phyloP scores from a whole-genome alignment of 441 rosid genomes.

The Populus tomentosa region DNA sequence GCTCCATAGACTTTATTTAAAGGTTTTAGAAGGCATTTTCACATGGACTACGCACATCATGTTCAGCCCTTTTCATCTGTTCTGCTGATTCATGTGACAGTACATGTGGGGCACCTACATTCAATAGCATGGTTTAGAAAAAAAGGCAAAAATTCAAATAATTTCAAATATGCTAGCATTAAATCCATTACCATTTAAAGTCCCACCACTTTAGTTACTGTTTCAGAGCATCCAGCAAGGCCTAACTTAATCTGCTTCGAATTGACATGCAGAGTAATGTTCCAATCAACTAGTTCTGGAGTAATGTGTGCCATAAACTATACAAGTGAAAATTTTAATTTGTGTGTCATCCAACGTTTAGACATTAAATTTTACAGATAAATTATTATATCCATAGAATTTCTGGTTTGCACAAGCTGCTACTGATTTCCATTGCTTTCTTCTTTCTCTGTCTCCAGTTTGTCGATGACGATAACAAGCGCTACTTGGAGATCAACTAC shows the following conservation, averaged over 20 bases:
- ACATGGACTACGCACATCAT: not conserved
- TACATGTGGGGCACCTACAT: constrained; percentile 1
- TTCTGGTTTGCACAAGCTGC: not conserved
- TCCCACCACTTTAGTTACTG: not conserved
- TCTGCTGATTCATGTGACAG: not conserved
- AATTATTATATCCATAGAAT: not conserved
- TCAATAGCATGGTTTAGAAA: not conserved
- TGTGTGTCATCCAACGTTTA: not conserved
- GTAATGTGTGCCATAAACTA: not conserved
- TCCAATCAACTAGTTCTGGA: not conserved
- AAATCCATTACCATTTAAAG: not conserved
- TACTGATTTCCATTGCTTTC: not conserved
- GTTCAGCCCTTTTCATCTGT: not conserved
- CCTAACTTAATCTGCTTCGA: not conserved
- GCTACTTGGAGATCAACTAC: constrained; percentile 94
- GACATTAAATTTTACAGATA: not conserved
- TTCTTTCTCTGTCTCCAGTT: constrained; percentile 43
- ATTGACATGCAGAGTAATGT: not conserved
- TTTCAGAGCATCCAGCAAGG: not conserved
- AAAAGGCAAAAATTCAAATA: constrained; percentile 1
- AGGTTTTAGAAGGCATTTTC: not conserved
- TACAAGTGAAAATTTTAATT: not conserved
- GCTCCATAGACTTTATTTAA: not conserved
- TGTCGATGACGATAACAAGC: constrained; percentile 77
- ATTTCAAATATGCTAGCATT: constrained; percentile 6